A percentile compares a stretch with the other conserved stretches of the same genome.
Evolutionary conservation across 1,284 basidiomycete genomes (phyloP).

Genomic region (Sanguinoderma infundibulare): DNA sequence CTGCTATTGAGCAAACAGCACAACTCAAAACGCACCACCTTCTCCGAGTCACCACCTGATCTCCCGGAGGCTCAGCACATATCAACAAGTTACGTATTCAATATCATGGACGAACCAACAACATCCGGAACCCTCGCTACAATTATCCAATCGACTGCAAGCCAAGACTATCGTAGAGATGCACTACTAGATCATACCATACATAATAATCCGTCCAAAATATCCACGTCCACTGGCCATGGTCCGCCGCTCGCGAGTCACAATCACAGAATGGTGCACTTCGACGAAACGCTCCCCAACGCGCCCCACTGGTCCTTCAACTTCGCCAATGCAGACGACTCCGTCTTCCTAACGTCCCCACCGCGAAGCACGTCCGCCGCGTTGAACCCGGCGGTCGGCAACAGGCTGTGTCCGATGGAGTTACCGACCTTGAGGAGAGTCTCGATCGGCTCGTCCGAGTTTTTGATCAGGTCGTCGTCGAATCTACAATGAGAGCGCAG

Average conservation of each 20-base stretch:
- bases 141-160: too few relatives aligned
- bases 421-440: conserved; percentile 67
- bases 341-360: neutral
- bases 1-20: too few relatives aligned
- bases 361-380: neutral
- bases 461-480: conserved; percentile 69
- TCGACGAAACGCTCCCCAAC: neutral
- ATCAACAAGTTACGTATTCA: too few relatives aligned
- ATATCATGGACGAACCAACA: too few relatives aligned
- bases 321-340: neutral
- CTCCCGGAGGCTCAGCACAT: too few relatives aligned
- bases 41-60: too few relatives aligned
- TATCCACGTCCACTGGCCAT: neutral
- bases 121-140: too few relatives aligned
- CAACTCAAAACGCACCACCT: too few relatives aligned
- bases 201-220: neutral
- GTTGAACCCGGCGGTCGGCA: conserved; percentile 1
- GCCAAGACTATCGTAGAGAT: too few relatives aligned
- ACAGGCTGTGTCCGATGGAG: conserved; percentile 15
- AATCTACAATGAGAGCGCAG: conserved; percentile 41
- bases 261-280: neutral
- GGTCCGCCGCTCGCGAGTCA: neutral
- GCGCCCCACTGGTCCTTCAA: neutral
- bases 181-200: neutral
- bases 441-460: conserved; percentile 66